Conservation (phyloP, 768 basidiomycete genomes). For the Cystobasidium onofrii region DNA sequence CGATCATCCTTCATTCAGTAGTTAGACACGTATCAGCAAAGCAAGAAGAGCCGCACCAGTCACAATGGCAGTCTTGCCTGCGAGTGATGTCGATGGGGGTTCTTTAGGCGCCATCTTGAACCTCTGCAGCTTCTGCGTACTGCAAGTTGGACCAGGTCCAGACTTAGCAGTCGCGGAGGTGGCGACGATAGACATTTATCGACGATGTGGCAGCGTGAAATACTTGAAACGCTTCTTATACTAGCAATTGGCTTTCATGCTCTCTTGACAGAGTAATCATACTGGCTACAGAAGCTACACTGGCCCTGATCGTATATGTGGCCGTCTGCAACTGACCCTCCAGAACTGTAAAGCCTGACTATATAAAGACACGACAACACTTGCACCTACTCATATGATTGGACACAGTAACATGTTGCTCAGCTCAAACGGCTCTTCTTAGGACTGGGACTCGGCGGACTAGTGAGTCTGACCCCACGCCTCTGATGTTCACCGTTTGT, state of each 20-base stretch:
- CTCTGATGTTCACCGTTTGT: slow-evolving; percentile 20
- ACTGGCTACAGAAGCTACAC: too few species aligned
- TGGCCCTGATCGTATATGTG: too few species aligned
- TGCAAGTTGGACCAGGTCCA: not conserved
- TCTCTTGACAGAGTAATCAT: too few species aligned
- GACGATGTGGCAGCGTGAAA: too few species aligned
- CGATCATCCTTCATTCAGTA: not conserved
- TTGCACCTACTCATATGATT: not conserved
- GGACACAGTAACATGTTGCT: not conserved
- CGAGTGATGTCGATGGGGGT: not conserved
- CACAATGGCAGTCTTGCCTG: slow-evolving; percentile 8
- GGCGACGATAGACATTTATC: not conserved
- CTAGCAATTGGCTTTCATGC: too few species aligned
- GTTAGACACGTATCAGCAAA: not conserved
- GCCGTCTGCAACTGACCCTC: too few species aligned
- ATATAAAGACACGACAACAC: not conserved
- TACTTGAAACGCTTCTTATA: too few species aligned
- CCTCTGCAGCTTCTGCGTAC: not conserved
- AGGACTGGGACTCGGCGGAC: slow-evolving; percentile 15
- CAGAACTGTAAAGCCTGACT: too few species aligned
- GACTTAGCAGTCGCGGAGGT: not conserved
- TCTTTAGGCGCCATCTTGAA: not conserved
- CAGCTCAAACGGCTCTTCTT: slow-evolving; percentile 21
- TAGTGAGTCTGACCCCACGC: slow-evolving; percentile 11
- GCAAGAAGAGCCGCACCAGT: not conserved